A percentile compares a stretch with the other conserved stretches of the same genome.
phyloP scores from a whole-genome alignment of 495 filamentous ascomycete species.

The Hyaloscypha bicolor region DNA sequence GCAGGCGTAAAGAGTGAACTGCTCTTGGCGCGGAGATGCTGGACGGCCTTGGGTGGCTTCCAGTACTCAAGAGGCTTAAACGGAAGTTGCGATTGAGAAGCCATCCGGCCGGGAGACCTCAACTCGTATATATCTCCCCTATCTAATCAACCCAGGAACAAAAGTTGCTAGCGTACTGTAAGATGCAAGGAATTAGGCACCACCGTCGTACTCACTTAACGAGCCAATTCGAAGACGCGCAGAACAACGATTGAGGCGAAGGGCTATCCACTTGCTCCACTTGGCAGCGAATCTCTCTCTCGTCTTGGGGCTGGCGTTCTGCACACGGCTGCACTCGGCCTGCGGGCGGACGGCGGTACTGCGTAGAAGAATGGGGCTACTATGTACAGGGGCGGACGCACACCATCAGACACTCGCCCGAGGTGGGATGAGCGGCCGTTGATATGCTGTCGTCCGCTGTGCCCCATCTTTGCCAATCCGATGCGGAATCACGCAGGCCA shows the following conservation, averaged over 20 bases:
- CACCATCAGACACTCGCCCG: not conserved
- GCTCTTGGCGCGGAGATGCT: constrained; percentile 24
- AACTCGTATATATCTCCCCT: constrained; percentile 2
- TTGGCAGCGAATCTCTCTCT: not conserved
- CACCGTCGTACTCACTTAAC: not conserved
- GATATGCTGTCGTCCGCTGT: not conserved
- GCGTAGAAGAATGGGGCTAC: not conserved
- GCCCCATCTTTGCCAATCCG: not conserved
- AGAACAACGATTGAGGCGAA: not conserved
- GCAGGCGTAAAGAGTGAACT: constrained; percentile 14
- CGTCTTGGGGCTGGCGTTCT: not conserved
- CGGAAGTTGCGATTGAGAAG: constrained; percentile 1
- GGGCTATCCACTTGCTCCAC: not conserved
- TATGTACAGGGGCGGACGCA: not conserved
- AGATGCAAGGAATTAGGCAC: not conserved
- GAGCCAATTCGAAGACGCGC: not conserved
- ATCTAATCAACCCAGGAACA: not conserved
- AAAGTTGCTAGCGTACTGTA: not conserved
- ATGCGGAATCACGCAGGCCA: not conserved
- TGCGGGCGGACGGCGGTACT: not conserved
- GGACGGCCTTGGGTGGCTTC: constrained; percentile 30
- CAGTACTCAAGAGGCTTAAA: constrained; percentile 33
- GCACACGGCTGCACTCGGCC: not conserved
- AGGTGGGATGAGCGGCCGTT: not conserved
- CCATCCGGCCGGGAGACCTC: not conserved